phyloP scores from a whole-genome alignment of 371 early-diverging fungal genomes.

The Funneliformis caledonium region DNA sequence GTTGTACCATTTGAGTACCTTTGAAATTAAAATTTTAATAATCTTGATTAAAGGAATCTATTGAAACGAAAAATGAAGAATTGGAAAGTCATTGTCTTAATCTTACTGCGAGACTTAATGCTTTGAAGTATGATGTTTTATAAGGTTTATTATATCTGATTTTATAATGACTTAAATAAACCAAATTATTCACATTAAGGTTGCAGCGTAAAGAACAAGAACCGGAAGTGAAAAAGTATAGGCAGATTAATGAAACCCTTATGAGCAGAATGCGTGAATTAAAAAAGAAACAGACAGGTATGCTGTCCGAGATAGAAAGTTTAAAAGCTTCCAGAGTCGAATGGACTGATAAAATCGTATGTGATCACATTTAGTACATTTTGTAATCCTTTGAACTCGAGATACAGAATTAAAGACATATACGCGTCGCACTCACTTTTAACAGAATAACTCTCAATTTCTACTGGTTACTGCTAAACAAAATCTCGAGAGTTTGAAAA shows the following conservation, averaged over 20 bases:
- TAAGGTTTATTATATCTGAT: neutral
- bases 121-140: neutral
- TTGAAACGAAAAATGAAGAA: constrained; percentile 6
- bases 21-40: neutral
- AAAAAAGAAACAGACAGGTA: constrained; percentile 24
- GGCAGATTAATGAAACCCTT: neutral
- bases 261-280: constrained; percentile 26
- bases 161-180: neutral
- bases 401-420: neutral
- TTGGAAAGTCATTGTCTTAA: neutral
- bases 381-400: neutral
- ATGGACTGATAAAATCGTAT: constrained; percentile 3
- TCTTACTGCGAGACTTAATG: neutral
- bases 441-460: constrained; percentile 17
- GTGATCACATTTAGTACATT: neutral
- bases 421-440: neutral
- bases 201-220: constrained; percentile 12
- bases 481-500: constrained; percentile 13
- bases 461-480: constrained; percentile 6
- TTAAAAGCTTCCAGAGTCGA: neutral
- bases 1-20: no score
- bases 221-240: constrained; percentile 4
- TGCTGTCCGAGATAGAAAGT: neutral
- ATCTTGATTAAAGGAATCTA: neutral
- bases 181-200: neutral